A percentile compares a stretch with the other conserved stretches of the same genome.
Conservation (phyloP, 108 stramenopile species). For the Aureococcus anophagefferens region DNA sequence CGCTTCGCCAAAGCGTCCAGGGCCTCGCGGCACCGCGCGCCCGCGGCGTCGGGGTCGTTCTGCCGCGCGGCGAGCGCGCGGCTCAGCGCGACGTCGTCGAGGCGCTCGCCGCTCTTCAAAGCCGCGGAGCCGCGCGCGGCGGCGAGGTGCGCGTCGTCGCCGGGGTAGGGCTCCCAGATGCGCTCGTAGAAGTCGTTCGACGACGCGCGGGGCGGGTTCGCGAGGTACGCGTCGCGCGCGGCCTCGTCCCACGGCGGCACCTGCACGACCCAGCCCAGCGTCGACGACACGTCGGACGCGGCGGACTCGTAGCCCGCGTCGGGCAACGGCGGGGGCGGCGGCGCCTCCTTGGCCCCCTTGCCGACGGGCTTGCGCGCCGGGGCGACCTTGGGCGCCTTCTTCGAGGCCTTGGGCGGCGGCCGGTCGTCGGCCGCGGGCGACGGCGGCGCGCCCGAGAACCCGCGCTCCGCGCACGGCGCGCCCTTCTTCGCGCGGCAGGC, state of each 20-base stretch:
- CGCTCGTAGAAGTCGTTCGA: too few relatives aligned
- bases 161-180: too few relatives aligned
- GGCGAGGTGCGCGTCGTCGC: too few relatives aligned
- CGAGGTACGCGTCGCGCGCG: neutral
- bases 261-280: neutral
- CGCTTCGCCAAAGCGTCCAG: too few relatives aligned
- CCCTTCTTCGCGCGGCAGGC: conserved; percentile 1
- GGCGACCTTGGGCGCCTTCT: neutral
- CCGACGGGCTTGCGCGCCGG: neutral
- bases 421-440: too few relatives aligned
- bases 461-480: neutral
- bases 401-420: neutral
- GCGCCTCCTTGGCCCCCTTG: neutral
- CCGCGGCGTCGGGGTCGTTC: too few relatives aligned
- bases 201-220: neutral
- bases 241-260: neutral
- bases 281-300: neutral
- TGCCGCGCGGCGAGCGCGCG: too few relatives aligned
- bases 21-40: too few relatives aligned
- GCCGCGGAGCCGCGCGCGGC: too few relatives aligned
- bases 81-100: too few relatives aligned
- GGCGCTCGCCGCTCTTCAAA: too few relatives aligned
- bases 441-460: too few relatives aligned
- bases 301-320: neutral
- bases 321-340: neutral